Percentiles rank a stretch among this genome's conserved stretches.
These are phyloP conservation scores for Acer yangbiense DNA, from an alignment of 345 rosid species.

Conservation along the genomic window DNA sequence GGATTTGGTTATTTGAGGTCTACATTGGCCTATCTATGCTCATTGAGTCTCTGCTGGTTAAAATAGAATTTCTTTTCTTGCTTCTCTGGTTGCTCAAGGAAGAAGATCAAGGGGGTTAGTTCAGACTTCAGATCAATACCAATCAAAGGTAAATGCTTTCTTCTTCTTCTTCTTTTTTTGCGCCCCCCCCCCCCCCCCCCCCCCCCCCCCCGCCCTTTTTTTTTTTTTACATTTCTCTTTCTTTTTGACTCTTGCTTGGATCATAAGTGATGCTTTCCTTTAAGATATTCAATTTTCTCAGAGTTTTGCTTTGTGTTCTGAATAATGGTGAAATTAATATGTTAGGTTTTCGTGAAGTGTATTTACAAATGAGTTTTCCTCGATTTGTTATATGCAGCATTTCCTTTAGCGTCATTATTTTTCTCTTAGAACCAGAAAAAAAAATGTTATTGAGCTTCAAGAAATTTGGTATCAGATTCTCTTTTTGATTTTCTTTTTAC, in stretches of 20 bases:
- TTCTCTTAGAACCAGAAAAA: constrained; percentile 4
- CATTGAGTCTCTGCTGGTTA: constrained; percentile 42
- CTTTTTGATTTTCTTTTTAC: background rate
- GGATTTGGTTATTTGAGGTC: constrained; percentile 36
- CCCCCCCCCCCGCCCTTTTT: too few species aligned
- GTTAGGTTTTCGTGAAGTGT: constrained; percentile 6
- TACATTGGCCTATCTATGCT: constrained; percentile 52
- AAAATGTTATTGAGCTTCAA: constrained; percentile 9
- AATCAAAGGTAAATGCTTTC: constrained; percentile 33
- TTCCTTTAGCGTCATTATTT: constrained; percentile 2
- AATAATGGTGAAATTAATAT: background rate
- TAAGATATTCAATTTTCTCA: constrained; percentile 27
- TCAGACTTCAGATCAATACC: constrained; percentile 30
- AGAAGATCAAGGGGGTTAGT: constrained; percentile 57
- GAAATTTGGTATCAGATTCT: constrained; percentile 27
- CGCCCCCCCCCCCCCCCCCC: too few species aligned
- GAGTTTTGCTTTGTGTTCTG: constrained; percentile 13
- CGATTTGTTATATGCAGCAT: constrained; percentile 22
- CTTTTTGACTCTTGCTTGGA: constrained; percentile 61
- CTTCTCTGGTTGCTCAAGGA: constrained; percentile 53
- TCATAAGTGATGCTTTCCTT: constrained; percentile 66
- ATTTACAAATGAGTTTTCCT: constrained; percentile 13
- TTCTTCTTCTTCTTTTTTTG: constrained; percentile 16
- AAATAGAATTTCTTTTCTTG: constrained; percentile 38
- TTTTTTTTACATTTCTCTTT: constrained; percentile 31